Conservation (phyloP, 2,329 filamentous ascomycete species). For the Escovopsis weberi region DNA sequence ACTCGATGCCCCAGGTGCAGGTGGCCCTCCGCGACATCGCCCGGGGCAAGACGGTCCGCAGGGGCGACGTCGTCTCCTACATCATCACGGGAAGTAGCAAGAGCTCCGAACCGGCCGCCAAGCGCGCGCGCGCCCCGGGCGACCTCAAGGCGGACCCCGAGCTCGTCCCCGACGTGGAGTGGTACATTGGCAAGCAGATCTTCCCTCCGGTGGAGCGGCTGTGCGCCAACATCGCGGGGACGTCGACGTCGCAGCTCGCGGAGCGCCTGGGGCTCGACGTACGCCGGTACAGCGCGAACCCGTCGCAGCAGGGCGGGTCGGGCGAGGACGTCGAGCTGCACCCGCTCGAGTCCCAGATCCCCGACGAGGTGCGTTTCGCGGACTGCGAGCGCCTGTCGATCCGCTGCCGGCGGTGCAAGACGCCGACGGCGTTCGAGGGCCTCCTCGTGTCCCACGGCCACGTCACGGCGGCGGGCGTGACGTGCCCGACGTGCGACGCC, state of each 20-base stretch:
- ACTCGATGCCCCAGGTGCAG: conserved; percentile 93
- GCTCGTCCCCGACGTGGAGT: conserved; percentile 83
- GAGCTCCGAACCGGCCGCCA: conserved; percentile 57
- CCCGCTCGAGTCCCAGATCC: conserved; percentile 86
- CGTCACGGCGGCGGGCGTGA: conserved; percentile 59
- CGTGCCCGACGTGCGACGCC: conserved; percentile 55
- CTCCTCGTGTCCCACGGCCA: conserved; percentile 42
- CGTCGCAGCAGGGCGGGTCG: conserved; percentile 32
- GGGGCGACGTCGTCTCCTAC: conserved; percentile 92
- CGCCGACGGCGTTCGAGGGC: conserved; percentile 60
- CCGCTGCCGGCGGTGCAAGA: conserved; percentile 69
- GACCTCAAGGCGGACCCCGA: conserved; percentile 66
- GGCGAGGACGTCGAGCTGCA: conserved; percentile 59
- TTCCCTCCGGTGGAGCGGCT: conserved; percentile 95
- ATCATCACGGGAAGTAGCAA: conserved; percentile 68
- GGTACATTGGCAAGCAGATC: conserved; percentile 96
- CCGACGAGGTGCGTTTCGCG: conserved; percentile 78
- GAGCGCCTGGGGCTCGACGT: conserved; percentile 89
- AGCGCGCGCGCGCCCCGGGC: conserved; percentile 75
- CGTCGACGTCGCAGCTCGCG: conserved; percentile 76
- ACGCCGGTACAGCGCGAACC: conserved; percentile 54
- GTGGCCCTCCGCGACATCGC: conserved; percentile 81
- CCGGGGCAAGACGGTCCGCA: conserved; percentile 74
- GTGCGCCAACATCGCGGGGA: conserved; percentile 88
- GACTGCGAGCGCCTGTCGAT: conserved; percentile 64